Base-by-base conservation (phyloP, 805 yeast genomes). In the Barnettozyma sp. region DNA sequence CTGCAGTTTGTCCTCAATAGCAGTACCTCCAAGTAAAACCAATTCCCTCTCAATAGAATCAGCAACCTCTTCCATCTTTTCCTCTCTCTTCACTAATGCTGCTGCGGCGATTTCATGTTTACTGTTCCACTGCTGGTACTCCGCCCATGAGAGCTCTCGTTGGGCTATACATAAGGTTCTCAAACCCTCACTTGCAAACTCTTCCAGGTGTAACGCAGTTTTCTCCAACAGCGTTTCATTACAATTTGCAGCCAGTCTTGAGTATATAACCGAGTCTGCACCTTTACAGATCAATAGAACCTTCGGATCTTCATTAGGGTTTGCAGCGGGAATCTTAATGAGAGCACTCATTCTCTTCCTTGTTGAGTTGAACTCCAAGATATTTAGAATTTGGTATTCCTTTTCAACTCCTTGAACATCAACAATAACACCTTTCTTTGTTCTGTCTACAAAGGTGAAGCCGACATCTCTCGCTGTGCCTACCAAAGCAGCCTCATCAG, bases 261-360 rank as follows among this genome's bases (percentile, higher is more conserved):
- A 72, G 50, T 79, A 83, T 33, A 83, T 82, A 36, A 82, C 71
- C 21, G 86, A 78, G 59, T 83, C 94, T 2, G 94, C 94, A 62
- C 94, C 94, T 58, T 83, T 83, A 63, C 90, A 82, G 39, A 82
- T 73, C 45, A 82, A 61, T 27, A 82, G 58, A 1, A 81, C 85
- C 35, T 67, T 75, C 20, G 76, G 76, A 33, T 71, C 70, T 16
- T 64, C 74, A 27, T 59, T 62, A 26, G 65, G 65, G 4, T 42
- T 44, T 4, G 54, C 52, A 10, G 72, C 57, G 1, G 87, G 87
- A 26, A 83, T 65, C 54, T 80, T 81, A 25, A 82, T 68, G 44
- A 82, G 78, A 12, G 83, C 82, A 68, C 88, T 79, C 94, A 82
- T 82, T 68, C 94, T 77, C 62, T 82, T 82, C 65, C 94, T 75